Evolutionary conservation across 2,329 filamentous ascomycete genomes (phyloP), one percentile per base, ranked within the genome.

Genomic region (Paraphoma sp.): DNA sequence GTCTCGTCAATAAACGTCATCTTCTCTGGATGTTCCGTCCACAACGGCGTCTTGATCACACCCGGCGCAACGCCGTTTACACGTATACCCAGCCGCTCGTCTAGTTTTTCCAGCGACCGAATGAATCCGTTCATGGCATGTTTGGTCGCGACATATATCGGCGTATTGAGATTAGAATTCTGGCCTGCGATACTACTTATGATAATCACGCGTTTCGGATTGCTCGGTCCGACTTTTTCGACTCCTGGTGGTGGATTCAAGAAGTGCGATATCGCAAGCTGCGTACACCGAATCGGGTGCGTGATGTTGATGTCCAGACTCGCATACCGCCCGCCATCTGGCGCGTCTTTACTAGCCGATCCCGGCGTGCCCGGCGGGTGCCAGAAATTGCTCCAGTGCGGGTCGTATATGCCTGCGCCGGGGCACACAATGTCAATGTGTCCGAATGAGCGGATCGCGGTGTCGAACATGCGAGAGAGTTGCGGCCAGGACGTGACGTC

Each of bases 11-110:
- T 56, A 60, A 83, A 80, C 55, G 76, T 76, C 63, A 87, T 49
- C 68, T 88, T 88, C 70, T 88, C 85, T 0, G 84, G 84, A 61
- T 87, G 80, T 2, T 87, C 85, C 0, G 81, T 85, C 84, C 85
- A 88, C 5, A 88, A 72, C 6, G 86, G 86, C 11, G 86, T 88
- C 59, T 82, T 86, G 63, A 88, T 85, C 1, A 87, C 72, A 0
- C 86, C 86, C 0, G 86, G 86, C 14, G 85, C 84, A 2, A 88
- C 85, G 6, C 81, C 85, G 17, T 85, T 86, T 14, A 88, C 84
- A 0, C 85, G 75, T 49, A 88, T 85, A 0, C 83, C 83, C 23
- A 83, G 63, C 1, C 65, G 66, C 1, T 73, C 51, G 18, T 86
- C 84, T 6, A 87, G 77, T 1, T 75, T 70, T 0, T 74, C 81